Evolutionary conservation across 1,284 basidiomycete genomes (phyloP).

Genomic region (Phlebopus sp.): DNA sequence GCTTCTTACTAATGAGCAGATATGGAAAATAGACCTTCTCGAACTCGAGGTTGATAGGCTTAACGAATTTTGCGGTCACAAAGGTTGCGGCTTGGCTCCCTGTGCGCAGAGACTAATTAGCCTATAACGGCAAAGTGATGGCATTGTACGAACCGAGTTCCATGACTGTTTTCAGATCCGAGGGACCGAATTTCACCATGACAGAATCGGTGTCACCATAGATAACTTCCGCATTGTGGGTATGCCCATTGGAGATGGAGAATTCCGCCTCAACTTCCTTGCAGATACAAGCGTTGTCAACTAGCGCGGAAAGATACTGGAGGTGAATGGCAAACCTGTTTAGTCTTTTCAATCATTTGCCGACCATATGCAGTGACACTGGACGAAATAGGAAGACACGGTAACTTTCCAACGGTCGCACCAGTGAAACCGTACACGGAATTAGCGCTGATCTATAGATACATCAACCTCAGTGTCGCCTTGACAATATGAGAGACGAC

Average conservation of each 20-base stretch:
- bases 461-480: not conserved
- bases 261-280: conserved; percentile 92
- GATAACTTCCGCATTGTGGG: conserved; percentile 87
- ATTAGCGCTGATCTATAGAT: conserved; percentile 84
- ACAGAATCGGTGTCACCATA: conserved; percentile 98
- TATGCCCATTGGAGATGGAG: conserved; percentile 79
- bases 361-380: conserved; percentile 92
- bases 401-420: conserved; percentile 91
- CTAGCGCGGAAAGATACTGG: not conserved
- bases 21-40: conserved; percentile 99
- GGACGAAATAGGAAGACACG: conserved; percentile 91
- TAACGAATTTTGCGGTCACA: conserved; percentile 89
- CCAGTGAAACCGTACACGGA: conserved; percentile 98
- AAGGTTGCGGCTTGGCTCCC: conserved; percentile 92
- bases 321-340: conserved; percentile 52
- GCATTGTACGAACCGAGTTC: conserved; percentile 59
- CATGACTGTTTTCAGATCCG: conserved; percentile 85
- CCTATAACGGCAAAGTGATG: conserved; percentile 2
- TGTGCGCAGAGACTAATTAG: conserved; percentile 28
- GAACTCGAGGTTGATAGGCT: conserved; percentile 96
- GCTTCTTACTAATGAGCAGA: conserved; percentile 94
- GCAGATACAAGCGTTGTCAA: not conserved
- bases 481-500: not conserved
- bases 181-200: conserved; percentile 93
- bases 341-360: conserved; percentile 96